These are phyloP conservation scores for Artomyces pyxidatus DNA, from an alignment of 768 basidiomycete species.

Conservation along the genomic window DNA sequence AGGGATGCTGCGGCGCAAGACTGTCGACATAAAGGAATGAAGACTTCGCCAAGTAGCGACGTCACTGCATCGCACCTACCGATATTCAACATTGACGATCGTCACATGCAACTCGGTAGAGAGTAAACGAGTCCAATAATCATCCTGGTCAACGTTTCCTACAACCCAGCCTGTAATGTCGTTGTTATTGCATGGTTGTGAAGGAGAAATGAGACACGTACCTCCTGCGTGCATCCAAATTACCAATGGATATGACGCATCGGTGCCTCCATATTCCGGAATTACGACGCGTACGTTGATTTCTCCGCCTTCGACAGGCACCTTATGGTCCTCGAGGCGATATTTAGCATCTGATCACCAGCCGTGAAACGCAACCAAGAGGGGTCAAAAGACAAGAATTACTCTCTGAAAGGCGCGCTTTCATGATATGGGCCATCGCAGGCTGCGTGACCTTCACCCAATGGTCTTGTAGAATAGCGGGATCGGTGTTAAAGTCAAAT, in stretches of 20 bases:
- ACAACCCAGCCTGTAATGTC: slow-evolving; percentile 1
- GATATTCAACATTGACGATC: slow-evolving; percentile 12
- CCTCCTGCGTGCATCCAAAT: slow-evolving; percentile 4
- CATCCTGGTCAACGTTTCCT: slow-evolving; percentile 15
- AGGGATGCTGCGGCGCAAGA: slow-evolving; percentile 15
- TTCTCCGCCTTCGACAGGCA: slow-evolving; percentile 4
- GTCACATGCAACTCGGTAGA: slow-evolving; percentile 9
- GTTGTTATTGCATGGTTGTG: background rate
- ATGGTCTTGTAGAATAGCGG: too few relatives aligned
- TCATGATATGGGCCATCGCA: too few relatives aligned
- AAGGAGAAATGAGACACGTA: background rate
- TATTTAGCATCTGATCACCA: slow-evolving; percentile 6
- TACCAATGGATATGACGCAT: background rate
- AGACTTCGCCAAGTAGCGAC: background rate
- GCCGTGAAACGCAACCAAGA: too few relatives aligned
- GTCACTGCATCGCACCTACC: background rate
- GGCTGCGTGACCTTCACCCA: too few relatives aligned
- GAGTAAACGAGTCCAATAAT: slow-evolving; percentile 8
- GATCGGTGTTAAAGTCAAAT: too few relatives aligned
- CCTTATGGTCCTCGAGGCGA: slow-evolving; percentile 1
- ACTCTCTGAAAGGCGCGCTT: too few relatives aligned
- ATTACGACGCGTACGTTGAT: slow-evolving; percentile 1
- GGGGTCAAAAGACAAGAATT: background rate
- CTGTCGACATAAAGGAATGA: background rate
- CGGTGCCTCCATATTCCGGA: background rate